Evolutionary conservation across 2,329 filamentous ascomycete genomes (phyloP), one percentile per base, ranked within the genome.

Genomic region (Cladophialophora bantiana): DNA sequence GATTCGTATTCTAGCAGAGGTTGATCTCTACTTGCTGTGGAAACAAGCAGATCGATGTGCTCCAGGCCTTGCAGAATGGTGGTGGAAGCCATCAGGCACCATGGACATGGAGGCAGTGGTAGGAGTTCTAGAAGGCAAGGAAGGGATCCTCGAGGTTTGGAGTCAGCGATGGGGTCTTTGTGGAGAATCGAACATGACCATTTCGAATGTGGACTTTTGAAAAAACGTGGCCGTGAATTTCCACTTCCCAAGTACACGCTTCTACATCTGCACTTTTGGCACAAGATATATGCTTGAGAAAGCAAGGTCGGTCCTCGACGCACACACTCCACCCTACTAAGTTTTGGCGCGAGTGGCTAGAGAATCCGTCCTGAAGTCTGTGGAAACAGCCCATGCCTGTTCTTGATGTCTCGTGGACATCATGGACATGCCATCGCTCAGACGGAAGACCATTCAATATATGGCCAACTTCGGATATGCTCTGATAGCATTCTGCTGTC

Each of bases 11-110:
- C 57, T 66, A 12, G 58, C 58, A 31, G 57, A 66, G 42, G 38
- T 62, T 18, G 64, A 66, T 57, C 52, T 65, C 13, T 66, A 65
- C 40, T 62, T 40, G 15, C 64, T 66, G 34, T 62, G 64, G 64
- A 50, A 61, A 26, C 64, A 62, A 56, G 64, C 64, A 12, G 58
- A 58, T 7, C 48, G 64, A 52, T 48, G 58, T 15, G 58, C 42
- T 13, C 58, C 64, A 1, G 58, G 53, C 20, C 64, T 65, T 12
- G 63, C 63, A 13, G 63, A 65, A 34, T 65, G 64, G 64, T 66
- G 64, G 64, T 66, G 64, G 32, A 62, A 52, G 35, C 52, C 64
- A 9, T 58, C 50, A n/a, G 52, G 48, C 40, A n/a, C 59, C 10
- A 56, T 52, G 38, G 42, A 34, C 40, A 35, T 53, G 12, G 58